Percentiles rank a stretch among this genome's conserved stretches.
Conservation (phyloP, 345 rosid genomes). For the Moricandia arvensis region DNA sequence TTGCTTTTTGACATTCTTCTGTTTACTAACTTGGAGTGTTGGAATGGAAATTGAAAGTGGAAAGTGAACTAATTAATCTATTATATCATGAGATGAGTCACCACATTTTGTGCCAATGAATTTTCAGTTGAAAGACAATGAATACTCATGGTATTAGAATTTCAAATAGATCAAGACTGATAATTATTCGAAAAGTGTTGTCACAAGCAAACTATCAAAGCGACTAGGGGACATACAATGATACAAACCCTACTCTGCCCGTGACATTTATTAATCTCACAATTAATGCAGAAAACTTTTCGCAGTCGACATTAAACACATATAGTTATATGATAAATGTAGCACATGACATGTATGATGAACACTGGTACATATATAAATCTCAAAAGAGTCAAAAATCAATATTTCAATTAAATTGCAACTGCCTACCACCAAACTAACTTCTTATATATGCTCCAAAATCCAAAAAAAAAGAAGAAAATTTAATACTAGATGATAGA, state of each 20-base stretch:
- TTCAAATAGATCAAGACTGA: background rate
- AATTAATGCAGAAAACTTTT: background rate
- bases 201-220: background rate
- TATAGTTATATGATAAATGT: no score
- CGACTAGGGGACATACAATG: conserved; percentile 1
- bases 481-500: background rate
- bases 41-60: background rate
- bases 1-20: background rate
- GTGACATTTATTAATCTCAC: conserved; percentile 19
- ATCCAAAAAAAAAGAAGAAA: background rate
- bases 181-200: background rate
- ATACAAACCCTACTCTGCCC: conserved; percentile 7
- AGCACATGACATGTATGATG: no score
- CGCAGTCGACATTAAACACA: background rate
- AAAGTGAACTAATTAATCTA: background rate
- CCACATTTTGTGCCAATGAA: background rate
- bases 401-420: background rate
- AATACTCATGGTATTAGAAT: background rate
- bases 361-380: background rate
- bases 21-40: no score
- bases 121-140: background rate
- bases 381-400: no score
- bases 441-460: background rate
- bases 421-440: conserved; percentile 6
- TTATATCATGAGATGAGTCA: background rate